Base-by-base conservation (phyloP, 768 basidiomycete species). In the Lactarius sp. region DNA sequence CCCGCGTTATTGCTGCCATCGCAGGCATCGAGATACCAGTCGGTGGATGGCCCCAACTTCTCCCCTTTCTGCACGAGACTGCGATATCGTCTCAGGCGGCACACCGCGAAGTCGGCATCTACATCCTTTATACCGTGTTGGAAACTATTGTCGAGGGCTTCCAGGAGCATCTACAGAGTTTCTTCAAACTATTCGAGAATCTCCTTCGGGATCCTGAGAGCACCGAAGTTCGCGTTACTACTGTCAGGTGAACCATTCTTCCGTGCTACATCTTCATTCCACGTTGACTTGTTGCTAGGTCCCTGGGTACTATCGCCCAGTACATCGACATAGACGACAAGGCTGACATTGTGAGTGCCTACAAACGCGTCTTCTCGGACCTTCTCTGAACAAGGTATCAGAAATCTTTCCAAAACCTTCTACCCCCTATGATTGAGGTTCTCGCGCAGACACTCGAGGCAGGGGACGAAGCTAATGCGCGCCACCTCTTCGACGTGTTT, bases 121-220 rank as follows among this genome's bases (percentile, higher is more conserved):
- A 84, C 74, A 92, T 97, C 65, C 81, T 95, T 46, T 94, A 83
- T 78, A 90, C 94, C 51, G 87, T 98, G 31, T 83, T 98, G 60
- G 97, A 98, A 74, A 90, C 85, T 62, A 87, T 97, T 70, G 87
- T 92, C 64, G 92, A 94, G 71, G 87, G 87, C n/a, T 87, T 94
- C 79, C 87, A 90, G 74, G 81, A 86, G 66, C 85, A 89, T 67
- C 78, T 89, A 6, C 79, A 80, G 57, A 80, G 79, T 65, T 82
- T 99, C 62, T 92, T 97, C 78, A 83, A 84, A 66, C 79, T 98
- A 33, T 94, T 98, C 73, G 78, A 81, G 53, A 75, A 77, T 52
- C 80, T 95, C 9, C 76, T 98, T 49, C 71, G 70, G 16, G 96
- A 99, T 76, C 84, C 90, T 1, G 91, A 94, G 72, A 95, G 90